Evolutionary conservation across 164 flowering plant species (phyloP).

Genomic region (Amborella trichopoda): DNA sequence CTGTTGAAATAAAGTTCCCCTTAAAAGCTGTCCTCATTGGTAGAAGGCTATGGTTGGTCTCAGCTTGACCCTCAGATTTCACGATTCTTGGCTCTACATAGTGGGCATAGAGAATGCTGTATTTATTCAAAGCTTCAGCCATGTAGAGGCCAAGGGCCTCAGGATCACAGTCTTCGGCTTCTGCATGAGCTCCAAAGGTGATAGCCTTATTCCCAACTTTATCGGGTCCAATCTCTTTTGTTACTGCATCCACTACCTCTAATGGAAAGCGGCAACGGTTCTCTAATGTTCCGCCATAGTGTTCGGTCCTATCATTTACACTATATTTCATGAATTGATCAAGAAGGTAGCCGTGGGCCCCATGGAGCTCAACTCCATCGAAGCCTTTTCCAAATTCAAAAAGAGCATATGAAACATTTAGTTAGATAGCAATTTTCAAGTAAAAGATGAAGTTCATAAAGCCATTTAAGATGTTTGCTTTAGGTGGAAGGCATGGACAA

Average conservation of each 20-base stretch:
- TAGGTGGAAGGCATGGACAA: too few species aligned
- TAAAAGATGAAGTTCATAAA: too few species aligned
- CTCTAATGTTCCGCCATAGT: slow-evolving; percentile 23
- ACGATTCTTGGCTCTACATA: slow-evolving; percentile 25
- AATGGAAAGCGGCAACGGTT: slow-evolving; percentile 23
- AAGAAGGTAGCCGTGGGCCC: slow-evolving; percentile 24
- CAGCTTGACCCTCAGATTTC: slow-evolving; percentile 3
- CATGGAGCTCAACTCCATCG: slow-evolving; percentile 33
- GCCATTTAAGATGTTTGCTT: too few species aligned
- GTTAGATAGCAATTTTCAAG: too few species aligned
- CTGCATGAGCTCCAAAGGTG: slow-evolving; percentile 16
- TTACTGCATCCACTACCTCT: slow-evolving; percentile 23
- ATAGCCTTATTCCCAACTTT: slow-evolving; percentile 21
- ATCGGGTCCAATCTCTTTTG: slow-evolving; percentile 22
- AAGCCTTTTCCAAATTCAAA: too few species aligned
- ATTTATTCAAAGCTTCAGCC: slow-evolving; percentile 17
- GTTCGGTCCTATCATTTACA: slow-evolving; percentile 23
- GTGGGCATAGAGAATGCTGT: slow-evolving; percentile 14
- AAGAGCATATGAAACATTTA: too few species aligned
- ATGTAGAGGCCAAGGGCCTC: slow-evolving; percentile 19
- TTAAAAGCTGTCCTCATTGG: slow-evolving; percentile 19
- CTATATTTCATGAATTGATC: slow-evolving; percentile 27
- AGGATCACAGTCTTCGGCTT: slow-evolving; percentile 20
- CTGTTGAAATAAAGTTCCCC: slow-evolving; percentile 16
- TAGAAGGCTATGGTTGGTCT: slow-evolving; percentile 11